Percentiles rank a stretch among this genome's conserved stretches.
Conservation (phyloP, 2,329 filamentous ascomycete species). For the Periconia digitata region DNA sequence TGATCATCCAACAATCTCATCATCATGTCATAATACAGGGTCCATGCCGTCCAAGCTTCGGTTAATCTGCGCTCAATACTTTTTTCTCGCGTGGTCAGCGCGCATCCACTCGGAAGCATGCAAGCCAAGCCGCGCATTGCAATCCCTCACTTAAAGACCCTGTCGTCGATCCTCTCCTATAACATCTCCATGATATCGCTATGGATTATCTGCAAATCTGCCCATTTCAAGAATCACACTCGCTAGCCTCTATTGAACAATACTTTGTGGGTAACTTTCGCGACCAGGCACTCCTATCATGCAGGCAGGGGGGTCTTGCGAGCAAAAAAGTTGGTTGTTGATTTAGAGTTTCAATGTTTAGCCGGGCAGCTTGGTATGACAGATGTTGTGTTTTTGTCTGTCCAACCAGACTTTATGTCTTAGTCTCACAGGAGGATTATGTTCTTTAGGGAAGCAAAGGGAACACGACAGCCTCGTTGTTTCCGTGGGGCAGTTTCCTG, state of each 20-base stretch:
- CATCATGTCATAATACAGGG: neutral
- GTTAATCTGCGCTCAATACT: neutral
- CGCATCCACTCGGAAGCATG: neutral
- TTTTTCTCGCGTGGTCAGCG: neutral
- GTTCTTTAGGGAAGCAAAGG: no score
- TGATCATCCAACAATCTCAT: neutral
- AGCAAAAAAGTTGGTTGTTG: neutral
- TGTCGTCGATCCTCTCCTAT: neutral
- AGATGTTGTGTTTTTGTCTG: no score
- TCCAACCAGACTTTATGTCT: no score
- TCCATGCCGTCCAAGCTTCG: neutral
- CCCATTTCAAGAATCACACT: neutral
- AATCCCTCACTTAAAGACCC: neutral
- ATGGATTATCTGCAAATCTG: neutral
- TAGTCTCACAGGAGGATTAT: no score
- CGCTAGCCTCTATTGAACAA: neutral
- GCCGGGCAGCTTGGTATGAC: neutral
- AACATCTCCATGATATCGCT: neutral
- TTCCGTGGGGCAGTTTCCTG: no score
- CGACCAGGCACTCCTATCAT: neutral
- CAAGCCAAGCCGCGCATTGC: neutral
- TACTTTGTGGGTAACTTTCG: neutral
- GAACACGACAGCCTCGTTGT: no score
- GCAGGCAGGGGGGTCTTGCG: neutral
- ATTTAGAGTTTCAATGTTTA: neutral